Conservation (phyloP, 176 grass and related monocot species). For the Phoenix roebelenii region DNA sequence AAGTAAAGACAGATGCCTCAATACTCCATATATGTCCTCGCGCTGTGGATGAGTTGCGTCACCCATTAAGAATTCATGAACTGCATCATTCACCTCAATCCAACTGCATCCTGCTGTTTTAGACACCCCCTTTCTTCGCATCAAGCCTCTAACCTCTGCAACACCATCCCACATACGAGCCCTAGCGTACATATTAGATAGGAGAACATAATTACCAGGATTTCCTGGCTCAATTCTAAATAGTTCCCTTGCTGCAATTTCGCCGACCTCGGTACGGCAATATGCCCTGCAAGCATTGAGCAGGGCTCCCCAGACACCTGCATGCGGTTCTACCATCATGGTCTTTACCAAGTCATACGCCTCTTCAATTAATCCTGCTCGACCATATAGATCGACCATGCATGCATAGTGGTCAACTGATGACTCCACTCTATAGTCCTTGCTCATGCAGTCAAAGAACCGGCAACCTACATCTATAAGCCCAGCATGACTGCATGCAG, state of each 20-base stretch:
- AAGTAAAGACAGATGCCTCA: constrained; percentile 38
- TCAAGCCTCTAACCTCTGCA: constrained; percentile 22
- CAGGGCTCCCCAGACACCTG: constrained; percentile 69
- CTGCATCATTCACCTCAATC: constrained; percentile 32
- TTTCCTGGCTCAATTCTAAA: constrained; percentile 38
- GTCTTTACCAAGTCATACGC: constrained; percentile 26
- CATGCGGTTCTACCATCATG: constrained; percentile 52
- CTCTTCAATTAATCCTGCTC: constrained; percentile 45
- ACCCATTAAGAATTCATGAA: constrained; percentile 33
- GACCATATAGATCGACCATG: constrained; percentile 60
- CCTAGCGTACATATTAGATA: constrained; percentile 50
- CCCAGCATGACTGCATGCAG: constrained; percentile 48
- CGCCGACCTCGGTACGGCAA: constrained; percentile 28
- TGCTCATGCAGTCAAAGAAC: constrained; percentile 48
- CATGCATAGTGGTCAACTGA: constrained; percentile 53
- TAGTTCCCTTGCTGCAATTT: constrained; percentile 38
- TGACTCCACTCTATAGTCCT: constrained; percentile 27
- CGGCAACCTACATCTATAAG: constrained; percentile 25
- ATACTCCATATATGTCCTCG: constrained; percentile 25
- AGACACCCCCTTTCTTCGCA: constrained; percentile 31
- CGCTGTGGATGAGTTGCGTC: constrained; percentile 25
- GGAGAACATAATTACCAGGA: constrained; percentile 55
- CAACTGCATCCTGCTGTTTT: constrained; percentile 54
- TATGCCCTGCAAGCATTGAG: constrained; percentile 56
- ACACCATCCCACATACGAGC: constrained; percentile 37